A percentile compares a stretch with the other conserved stretches of the same genome.
Evolutionary conservation across 345 rosid genomes (phyloP).

Genomic region (Passiflora organensis): DNA sequence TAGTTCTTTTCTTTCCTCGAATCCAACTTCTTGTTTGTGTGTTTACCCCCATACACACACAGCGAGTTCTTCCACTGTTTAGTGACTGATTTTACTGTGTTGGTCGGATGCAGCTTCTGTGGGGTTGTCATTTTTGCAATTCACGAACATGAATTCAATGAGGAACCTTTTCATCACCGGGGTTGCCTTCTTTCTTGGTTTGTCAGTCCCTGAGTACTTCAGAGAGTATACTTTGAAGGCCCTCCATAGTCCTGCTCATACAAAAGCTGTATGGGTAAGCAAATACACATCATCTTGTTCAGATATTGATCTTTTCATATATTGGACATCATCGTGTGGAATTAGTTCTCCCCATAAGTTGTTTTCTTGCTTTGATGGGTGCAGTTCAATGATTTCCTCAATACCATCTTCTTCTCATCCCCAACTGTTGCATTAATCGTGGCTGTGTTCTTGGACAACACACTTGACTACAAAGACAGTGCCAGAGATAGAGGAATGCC

Average conservation of each 20-base stretch:
- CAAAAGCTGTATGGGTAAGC: conserved; percentile 84
- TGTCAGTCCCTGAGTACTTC: conserved; percentile 85
- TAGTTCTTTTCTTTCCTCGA: background rate
- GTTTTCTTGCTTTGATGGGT: conserved; percentile 2
- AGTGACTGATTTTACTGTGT: background rate
- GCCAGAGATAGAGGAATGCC: conserved; percentile 90
- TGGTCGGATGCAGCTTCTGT: conserved; percentile 62
- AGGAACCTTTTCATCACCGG: conserved; percentile 86
- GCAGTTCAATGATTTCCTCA: conserved; percentile 96
- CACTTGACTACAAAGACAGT: conserved; percentile 80
- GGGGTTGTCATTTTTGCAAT: conserved; percentile 92
- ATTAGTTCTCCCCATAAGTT: too few relatives aligned
- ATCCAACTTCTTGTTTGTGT: too few relatives aligned
- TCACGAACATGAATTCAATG: conserved; percentile 98
- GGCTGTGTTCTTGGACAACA: conserved; percentile 82
- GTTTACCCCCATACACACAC: too few relatives aligned
- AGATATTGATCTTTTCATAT: background rate
- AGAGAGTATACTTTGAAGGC: conserved; percentile 75
- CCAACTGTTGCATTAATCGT: conserved; percentile 80
- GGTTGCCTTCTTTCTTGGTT: conserved; percentile 79
- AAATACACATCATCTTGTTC: background rate
- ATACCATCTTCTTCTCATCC: conserved; percentile 84
- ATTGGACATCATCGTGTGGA: too few relatives aligned
- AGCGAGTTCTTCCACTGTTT: background rate
- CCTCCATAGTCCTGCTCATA: conserved; percentile 86